Evolutionary conservation across 495 filamentous ascomycete species (phyloP), one percentile per base, ranked within the genome.

Genomic region (Aspergillus bertholletiae): DNA sequence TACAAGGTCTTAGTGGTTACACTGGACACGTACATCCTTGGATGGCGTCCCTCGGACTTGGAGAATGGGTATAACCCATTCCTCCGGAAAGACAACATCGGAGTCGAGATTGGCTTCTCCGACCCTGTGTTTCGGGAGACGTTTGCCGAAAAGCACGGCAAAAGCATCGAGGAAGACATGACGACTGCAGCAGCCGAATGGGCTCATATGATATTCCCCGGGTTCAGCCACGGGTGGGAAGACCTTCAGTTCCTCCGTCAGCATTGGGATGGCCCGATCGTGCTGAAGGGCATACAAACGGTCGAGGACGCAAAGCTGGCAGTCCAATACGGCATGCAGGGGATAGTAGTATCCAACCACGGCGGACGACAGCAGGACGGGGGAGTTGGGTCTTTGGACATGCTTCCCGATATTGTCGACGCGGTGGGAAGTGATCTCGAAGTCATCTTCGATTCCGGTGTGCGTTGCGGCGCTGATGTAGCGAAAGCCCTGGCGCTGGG

Each of bases 401-500:
- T 94, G 0, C 80, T 97, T 3, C 86, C 89, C 7, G 90, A 92
- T 71, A 89, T 92, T 17, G 94, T 95, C 80, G 89, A 90, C 1
- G 84, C 89, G 34, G 81, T 96, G 21, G 78, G 91, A 59, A 77
- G 87, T 47, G 81, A 82, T 56, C 88, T 97, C 53, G 88, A 92
- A 61, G 75, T 97, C 27, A 93, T 80, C 60, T 69, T 96, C 46
- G 93, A 97, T 68, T 92, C 92, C 32, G 93, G 93, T 28, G 80
- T 96, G 26, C 80, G 93, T 8, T 80, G 92, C 30, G 92, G 87
- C 12, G 92, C 92, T 0, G 93, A 97, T 72, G 93, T 97, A 58
- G 85, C 96, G 74, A 96, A 96, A 68, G 92, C 93, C 39, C 71
- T 97, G 20, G 96, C 93, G 55, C 74, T 97, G 4, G 93, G 93